Evolutionary conservation across 495 filamentous ascomycete genomes (phyloP).

Genomic region (Cairneyella variabilis): DNA sequence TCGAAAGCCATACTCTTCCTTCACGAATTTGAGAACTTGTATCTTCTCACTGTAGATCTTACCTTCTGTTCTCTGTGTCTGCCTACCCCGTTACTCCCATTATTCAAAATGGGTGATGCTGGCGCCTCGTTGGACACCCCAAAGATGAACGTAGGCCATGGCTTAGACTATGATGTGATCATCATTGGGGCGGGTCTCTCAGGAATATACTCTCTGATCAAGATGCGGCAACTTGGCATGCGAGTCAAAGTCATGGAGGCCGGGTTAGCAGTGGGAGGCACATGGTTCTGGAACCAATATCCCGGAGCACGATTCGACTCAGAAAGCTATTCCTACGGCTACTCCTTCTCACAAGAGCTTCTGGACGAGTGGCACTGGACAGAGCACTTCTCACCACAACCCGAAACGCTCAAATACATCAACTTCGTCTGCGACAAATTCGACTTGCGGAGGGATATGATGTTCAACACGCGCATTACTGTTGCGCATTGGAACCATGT

Average conservation of each 20-base stretch:
- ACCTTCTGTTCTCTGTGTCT: too few species aligned
- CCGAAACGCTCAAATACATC: constrained; percentile 38
- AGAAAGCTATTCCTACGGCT: constrained; percentile 36
- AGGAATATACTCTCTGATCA: constrained; percentile 39
- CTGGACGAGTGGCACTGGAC: constrained; percentile 41
- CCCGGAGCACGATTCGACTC: constrained; percentile 41
- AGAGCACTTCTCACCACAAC: constrained; percentile 33
- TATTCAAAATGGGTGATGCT: neutral
- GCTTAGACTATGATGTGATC: constrained; percentile 18
- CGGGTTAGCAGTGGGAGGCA: constrained; percentile 44
- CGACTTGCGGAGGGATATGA: constrained; percentile 37
- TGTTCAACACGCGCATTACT: constrained; percentile 36
- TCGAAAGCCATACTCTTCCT: too few species aligned
- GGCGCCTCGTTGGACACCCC: too few species aligned
- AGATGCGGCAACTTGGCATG: constrained; percentile 38
- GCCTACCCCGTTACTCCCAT: too few species aligned
- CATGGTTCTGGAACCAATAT: constrained; percentile 45
- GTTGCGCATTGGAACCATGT: constrained; percentile 15
- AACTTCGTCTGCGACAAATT: constrained; percentile 35
- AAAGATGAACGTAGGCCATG: too few species aligned
- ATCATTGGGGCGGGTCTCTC: constrained; percentile 49
- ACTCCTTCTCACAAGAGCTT: constrained; percentile 32
- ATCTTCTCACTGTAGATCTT: too few species aligned
- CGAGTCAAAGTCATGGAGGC: constrained; percentile 42
- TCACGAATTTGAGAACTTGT: too few species aligned